These are phyloP conservation scores for Beauveria sp. DNA, from an alignment of 2,329 filamentous ascomycete genomes.

Conservation along the genomic window DNA sequence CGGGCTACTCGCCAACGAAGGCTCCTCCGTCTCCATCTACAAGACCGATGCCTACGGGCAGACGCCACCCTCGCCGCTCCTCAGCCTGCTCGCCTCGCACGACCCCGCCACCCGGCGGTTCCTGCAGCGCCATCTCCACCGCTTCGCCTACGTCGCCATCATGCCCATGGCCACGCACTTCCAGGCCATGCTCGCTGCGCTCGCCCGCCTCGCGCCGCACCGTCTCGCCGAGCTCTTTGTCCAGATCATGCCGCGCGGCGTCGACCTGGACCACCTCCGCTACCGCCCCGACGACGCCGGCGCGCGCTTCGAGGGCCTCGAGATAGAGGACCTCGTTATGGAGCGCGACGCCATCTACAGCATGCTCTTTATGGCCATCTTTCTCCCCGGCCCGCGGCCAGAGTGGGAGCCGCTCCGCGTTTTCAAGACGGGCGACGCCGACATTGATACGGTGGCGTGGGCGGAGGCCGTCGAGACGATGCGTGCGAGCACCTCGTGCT, in stretches of 20 bases:
- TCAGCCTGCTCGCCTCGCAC: slow-evolving; percentile 29
- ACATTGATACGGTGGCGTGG: slow-evolving; percentile 36
- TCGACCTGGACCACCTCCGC: slow-evolving; percentile 27
- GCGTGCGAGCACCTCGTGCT: slow-evolving; percentile 28
- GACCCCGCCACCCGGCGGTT: slow-evolving; percentile 24
- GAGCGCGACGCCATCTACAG: slow-evolving; percentile 45
- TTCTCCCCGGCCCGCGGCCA: slow-evolving; percentile 19
- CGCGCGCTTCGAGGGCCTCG: slow-evolving; percentile 22
- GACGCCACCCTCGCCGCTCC: slow-evolving; percentile 36
- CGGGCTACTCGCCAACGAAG: slow-evolving; percentile 63
- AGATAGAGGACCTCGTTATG: slow-evolving; percentile 41
- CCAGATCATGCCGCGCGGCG: slow-evolving; percentile 36
- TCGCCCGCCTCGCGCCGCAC: neutral
- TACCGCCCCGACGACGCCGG: neutral
- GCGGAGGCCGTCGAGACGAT: slow-evolving; percentile 35
- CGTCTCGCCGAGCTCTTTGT: slow-evolving; percentile 44
- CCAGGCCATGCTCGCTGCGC: neutral
- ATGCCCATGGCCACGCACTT: slow-evolving; percentile 61
- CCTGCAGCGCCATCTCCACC: slow-evolving; percentile 35
- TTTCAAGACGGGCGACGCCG: slow-evolving; percentile 43
- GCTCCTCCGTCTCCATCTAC: slow-evolving; percentile 65
- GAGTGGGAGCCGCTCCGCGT: slow-evolving; percentile 34
- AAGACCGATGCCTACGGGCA: slow-evolving; percentile 21
- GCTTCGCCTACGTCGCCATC: slow-evolving; percentile 54
- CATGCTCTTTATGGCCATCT: slow-evolving; percentile 34